Percentiles rank a stretch among this genome's conserved stretches.
phyloP scores from a whole-genome alignment of 345 rosid genomes.

The Laguncularia racemosa region DNA sequence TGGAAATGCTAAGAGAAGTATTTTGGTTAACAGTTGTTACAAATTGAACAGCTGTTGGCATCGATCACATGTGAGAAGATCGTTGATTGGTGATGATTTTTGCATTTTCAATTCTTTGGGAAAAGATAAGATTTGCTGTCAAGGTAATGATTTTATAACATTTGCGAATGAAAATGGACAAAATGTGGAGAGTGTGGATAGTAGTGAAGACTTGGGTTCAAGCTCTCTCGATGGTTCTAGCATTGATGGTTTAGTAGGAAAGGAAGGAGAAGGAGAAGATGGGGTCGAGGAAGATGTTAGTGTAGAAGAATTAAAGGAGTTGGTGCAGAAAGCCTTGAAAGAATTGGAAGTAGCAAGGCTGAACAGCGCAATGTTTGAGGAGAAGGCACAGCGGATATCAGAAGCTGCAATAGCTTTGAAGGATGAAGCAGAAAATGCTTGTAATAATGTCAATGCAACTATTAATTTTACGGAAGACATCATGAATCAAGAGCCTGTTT shows the following conservation, averaged over 20 bases:
- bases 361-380: slow-evolving; percentile 79
- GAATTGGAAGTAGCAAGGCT: slow-evolving; percentile 72
- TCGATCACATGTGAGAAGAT: slow-evolving; percentile 14
- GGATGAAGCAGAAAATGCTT: slow-evolving; percentile 61
- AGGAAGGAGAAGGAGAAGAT: slow-evolving; percentile 26
- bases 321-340: slow-evolving; percentile 44
- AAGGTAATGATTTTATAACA: slow-evolving; percentile 53
- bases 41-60: slow-evolving; percentile 21
- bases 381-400: slow-evolving; percentile 76
- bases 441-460: slow-evolving; percentile 50
- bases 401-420: slow-evolving; percentile 80
- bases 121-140: slow-evolving; percentile 39
- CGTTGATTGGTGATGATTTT: slow-evolving; percentile 17
- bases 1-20: slow-evolving; percentile 20
- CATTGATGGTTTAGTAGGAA: slow-evolving; percentile 16
- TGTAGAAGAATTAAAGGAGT: slow-evolving; percentile 55
- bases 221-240: slow-evolving; percentile 19
- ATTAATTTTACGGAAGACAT: slow-evolving; percentile 52
- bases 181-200: slow-evolving; percentile 33
- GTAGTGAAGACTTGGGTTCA: slow-evolving; percentile 18
- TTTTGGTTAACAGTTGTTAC: slow-evolving; percentile 15
- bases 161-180: slow-evolving; percentile 50
- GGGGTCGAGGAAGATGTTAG: slow-evolving; percentile 18
- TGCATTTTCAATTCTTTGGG: slow-evolving; percentile 21
- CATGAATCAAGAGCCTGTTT: slow-evolving; percentile 50